Evolutionary conservation across 257 asterid genomes (phyloP).

Genomic region (Schizonepeta tenuifolia): DNA sequence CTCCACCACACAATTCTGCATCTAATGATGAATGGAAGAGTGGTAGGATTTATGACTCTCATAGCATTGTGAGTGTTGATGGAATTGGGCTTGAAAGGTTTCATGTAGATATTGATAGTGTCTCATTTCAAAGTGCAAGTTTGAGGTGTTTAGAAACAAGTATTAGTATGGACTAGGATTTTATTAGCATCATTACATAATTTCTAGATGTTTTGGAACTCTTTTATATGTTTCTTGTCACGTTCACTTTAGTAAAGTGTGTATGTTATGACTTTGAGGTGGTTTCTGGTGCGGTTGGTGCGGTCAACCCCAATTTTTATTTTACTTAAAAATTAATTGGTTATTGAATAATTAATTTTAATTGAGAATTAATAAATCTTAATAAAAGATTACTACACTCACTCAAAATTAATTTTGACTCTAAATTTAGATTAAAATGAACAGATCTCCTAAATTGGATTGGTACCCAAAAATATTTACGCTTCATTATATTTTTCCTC

Average conservation of each 20-base stretch:
- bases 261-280: no score
- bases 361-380: no score
- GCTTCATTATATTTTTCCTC: no score
- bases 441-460: no score
- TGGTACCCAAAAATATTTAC: no score
- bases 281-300: no score
- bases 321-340: no score
- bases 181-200: not conserved
- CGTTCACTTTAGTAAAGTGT: not conserved
- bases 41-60: conserved; percentile 31
- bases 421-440: no score
- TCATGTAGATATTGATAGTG: conserved; percentile 49
- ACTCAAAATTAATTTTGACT: no score
- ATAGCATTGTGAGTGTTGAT: conserved; percentile 54
- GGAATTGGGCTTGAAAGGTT: conserved; percentile 65
- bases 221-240: not conserved
- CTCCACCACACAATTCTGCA: not conserved
- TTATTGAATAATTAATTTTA: no score
- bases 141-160: conserved; percentile 67
- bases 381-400: no score
- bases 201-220: not conserved
- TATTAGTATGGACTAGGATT: conserved; percentile 37
- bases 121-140: conserved; percentile 53
- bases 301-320: no score
- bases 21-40: conserved; percentile 1